Base-by-base conservation (phyloP, 108 stramenopile species). In the Skeletonema menzelii region DNA sequence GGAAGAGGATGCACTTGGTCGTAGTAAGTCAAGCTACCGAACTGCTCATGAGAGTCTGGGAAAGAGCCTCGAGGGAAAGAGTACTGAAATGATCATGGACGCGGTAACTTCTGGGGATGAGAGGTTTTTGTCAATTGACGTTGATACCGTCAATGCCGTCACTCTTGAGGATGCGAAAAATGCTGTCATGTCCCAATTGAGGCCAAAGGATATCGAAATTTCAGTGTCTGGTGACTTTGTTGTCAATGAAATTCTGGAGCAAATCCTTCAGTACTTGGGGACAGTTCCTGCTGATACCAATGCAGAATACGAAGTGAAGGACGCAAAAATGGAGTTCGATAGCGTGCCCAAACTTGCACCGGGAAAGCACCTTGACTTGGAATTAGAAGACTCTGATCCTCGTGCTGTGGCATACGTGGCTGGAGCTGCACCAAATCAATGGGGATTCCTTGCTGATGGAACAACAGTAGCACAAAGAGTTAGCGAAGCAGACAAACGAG, bases 171-270 rank as follows among this genome's bases (percentile, higher is more conserved):
- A 95, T 60, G 96, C 95, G 8, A 84, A 92, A 63, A 80, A 79
- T 63, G 94, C 97, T 5, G 91, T 97, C 76, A 91, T 91, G 92
- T 91, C 92, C 11, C 97, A 97, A 63, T 75, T 99, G 68, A 67
- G 76, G 12, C 96, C 97, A 27, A 76, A 82, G 5, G 86, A 94
- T 20, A 69, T 97, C 56, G 98, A 99, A 70, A 91, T 99, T 11
- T 94, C 94, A 14, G 73, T 96, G 62, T 88, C 93, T n/a, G 98
- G 97, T n/a, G 98, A 99, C 77, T 95, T 97, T 68, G 90, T 96
- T 73, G 90, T 93, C 0, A 84, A 81, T 11, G 96, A 97, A 69
- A 87, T 95, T 19, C 83, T 97, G 72, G 91, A 91, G n/a, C 87
- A 97, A 83, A 81, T 93, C 55, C 79, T 93, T 68, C 87, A 93